phyloP scores from a whole-genome alignment of 169 alveolate species.

The Perkinsus chesapeaki region DNA sequence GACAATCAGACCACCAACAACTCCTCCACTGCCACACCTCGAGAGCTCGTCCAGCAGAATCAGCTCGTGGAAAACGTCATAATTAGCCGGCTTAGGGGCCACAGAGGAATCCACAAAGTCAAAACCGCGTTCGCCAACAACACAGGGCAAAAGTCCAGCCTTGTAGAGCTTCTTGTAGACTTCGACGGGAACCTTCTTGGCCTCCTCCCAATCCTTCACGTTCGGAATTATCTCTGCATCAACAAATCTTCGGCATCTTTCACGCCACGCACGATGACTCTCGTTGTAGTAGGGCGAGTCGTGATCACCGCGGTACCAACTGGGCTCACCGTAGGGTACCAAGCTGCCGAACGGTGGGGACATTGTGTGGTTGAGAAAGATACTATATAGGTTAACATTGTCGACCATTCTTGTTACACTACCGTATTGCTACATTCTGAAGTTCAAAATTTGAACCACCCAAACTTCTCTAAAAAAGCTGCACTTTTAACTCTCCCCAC shows the following conservation, averaged over 20 bases:
- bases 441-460: no score
- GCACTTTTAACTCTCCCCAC: no score
- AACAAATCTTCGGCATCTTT: conserved; percentile 25
- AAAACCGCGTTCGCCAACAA: conserved; percentile 6
- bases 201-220: conserved; percentile 28
- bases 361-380: no score
- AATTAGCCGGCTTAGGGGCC: background rate
- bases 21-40: conserved; percentile 23
- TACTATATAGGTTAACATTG: background rate
- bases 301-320: conserved; percentile 12
- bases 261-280: conserved; percentile 12
- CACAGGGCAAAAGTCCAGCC: conserved; percentile 13
- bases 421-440: no score
- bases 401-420: no score
- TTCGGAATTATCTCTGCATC: conserved; percentile 23
- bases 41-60: conserved; percentile 36
- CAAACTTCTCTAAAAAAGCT: no score
- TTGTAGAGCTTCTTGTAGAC: conserved; percentile 1
- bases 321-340: conserved; percentile 15
- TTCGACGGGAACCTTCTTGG: background rate
- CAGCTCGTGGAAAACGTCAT: conserved; percentile 36
- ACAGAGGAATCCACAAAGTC: background rate
- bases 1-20: conserved; percentile 30
- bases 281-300: conserved; percentile 13
- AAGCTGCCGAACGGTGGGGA: background rate